Percentiles rank a stretch among this genome's conserved stretches.
These are phyloP conservation scores for Suillus luteus DNA, from an alignment of 768 basidiomycete genomes.

Conservation along the genomic window DNA sequence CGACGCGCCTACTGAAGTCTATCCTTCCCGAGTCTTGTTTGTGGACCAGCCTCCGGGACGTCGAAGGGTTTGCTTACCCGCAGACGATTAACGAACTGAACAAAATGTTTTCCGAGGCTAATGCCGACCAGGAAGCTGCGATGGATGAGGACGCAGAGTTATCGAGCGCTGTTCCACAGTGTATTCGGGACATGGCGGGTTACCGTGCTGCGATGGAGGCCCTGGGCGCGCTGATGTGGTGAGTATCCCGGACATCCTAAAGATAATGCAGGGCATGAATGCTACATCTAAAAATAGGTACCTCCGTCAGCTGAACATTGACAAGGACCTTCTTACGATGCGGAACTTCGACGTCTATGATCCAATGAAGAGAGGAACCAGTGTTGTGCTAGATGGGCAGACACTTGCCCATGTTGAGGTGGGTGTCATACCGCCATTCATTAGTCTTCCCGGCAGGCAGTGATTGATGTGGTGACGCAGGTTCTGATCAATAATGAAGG, in stretches of 20 bases:
- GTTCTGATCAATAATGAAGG: constrained; percentile 93
- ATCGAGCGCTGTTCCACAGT: constrained; percentile 54
- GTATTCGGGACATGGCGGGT: constrained; percentile 72
- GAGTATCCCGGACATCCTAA: constrained; percentile 20
- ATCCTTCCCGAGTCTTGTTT: constrained; percentile 79
- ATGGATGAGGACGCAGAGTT: constrained; percentile 47
- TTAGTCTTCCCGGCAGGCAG: neutral
- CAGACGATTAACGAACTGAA: constrained; percentile 69
- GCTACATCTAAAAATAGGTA: constrained; percentile 50
- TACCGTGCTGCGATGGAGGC: constrained; percentile 76
- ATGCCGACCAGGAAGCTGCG: constrained; percentile 41
- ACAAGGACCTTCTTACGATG: constrained; percentile 93
- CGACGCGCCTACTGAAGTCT: constrained; percentile 78
- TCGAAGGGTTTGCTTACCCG: constrained; percentile 82
- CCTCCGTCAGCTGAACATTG: constrained; percentile 91
- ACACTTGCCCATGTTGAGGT: constrained; percentile 95
- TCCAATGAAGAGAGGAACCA: constrained; percentile 89
- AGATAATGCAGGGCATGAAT: constrained; percentile 1
- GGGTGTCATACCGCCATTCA: constrained; percentile 10
- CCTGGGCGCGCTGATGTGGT: constrained; percentile 92
- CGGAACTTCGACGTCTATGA: constrained; percentile 98
- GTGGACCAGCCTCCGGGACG: constrained; percentile 83
- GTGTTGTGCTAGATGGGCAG: constrained; percentile 89
- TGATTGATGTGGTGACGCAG: constrained; percentile 36
- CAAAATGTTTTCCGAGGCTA: constrained; percentile 53